phyloP scores from a whole-genome alignment of 805 yeast genomes.

The Dipodascus albidus region DNA sequence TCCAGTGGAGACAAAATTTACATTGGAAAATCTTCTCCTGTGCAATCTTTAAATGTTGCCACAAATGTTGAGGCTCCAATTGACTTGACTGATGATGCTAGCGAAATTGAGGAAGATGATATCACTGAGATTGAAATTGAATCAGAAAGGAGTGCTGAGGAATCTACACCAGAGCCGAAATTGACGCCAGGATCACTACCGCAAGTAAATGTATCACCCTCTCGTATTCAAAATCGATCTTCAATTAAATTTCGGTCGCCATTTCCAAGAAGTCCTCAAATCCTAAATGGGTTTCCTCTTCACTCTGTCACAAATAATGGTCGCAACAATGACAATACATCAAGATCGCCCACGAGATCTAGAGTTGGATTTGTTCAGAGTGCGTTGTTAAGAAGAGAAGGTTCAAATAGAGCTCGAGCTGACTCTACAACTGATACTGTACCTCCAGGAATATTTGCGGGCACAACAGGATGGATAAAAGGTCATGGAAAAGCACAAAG shows the following conservation, averaged over 20 bases:
- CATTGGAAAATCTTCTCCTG: too few relatives aligned
- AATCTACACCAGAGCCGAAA: not conserved
- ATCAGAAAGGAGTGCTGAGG: too few relatives aligned
- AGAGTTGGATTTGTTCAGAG: conserved; percentile 18
- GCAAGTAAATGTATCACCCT: not conserved
- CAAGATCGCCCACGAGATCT: conserved; percentile 13
- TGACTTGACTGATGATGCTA: not conserved
- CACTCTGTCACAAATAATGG: too few relatives aligned
- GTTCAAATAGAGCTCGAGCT: conserved; percentile 5
- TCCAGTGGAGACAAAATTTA: too few relatives aligned
- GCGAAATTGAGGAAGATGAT: not conserved
- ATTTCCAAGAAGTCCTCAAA: not conserved
- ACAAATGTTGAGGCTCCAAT: not conserved
- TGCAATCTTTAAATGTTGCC: too few relatives aligned
- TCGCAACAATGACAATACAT: conserved; percentile 2
- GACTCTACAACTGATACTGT: not conserved
- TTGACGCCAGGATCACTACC: not conserved
- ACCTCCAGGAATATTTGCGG: not conserved
- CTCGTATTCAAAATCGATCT: not conserved
- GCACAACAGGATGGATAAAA: not conserved
- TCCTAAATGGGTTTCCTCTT: not conserved
- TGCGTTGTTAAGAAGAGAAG: conserved; percentile 19
- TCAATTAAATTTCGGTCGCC: not conserved
- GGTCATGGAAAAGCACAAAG: conserved; percentile 1
- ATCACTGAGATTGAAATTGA: too few relatives aligned